Percentiles rank a stretch among this genome's conserved stretches.
Evolutionary conservation across 768 basidiomycete species (phyloP).

Genomic region (Lactifluus pinguis): DNA sequence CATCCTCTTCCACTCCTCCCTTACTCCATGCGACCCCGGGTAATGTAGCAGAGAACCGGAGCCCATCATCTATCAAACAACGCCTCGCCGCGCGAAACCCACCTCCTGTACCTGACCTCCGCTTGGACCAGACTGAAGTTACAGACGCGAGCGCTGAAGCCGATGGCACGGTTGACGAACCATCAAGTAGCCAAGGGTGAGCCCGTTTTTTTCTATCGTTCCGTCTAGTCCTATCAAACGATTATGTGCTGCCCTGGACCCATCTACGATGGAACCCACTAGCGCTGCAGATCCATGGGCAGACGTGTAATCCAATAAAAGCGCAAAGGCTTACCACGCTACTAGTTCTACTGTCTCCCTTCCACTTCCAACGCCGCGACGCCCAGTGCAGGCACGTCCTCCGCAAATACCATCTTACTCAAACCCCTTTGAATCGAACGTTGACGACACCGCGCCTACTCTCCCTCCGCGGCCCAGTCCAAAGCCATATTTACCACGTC

Average conservation of each 20-base stretch:
- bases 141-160: neutral
- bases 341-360: neutral
- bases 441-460: neutral
- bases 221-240: neutral
- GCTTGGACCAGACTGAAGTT: neutral
- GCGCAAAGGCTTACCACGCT: neutral
- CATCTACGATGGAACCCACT: neutral
- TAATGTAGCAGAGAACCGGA: neutral
- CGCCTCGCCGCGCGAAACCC: slow-evolving; percentile 9
- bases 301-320: neutral
- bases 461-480: neutral
- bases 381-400: neutral
- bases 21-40: neutral
- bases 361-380: neutral
- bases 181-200: neutral
- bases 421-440: slow-evolving; percentile 7
- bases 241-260: neutral
- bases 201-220: neutral
- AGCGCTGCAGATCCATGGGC: neutral
- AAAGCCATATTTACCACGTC: slow-evolving; percentile 8
- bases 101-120: slow-evolving; percentile 12
- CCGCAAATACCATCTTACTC: neutral
- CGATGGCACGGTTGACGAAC: neutral
- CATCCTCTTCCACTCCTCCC: slow-evolving; percentile 11
- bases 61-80: slow-evolving; percentile 10